Evolutionary conservation across 257 asterid genomes (phyloP).

Genomic region (Gynochthodes officinalis): DNA sequence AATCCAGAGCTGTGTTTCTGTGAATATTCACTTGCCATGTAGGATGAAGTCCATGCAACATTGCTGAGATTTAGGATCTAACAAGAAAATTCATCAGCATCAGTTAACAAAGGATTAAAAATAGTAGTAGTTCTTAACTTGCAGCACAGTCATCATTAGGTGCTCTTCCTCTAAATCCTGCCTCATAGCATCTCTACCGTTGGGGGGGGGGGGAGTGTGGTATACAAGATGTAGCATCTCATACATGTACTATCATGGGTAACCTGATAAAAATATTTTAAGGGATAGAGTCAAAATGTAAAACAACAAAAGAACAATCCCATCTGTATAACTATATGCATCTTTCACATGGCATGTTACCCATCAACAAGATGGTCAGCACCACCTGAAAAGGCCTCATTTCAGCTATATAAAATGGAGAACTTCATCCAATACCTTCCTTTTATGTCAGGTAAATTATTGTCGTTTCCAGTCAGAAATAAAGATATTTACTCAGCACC

Average conservation of each 20-base stretch:
- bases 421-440: not conserved
- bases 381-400: constrained; percentile 4
- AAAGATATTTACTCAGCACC: constrained; percentile 51
- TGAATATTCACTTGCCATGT: not conserved
- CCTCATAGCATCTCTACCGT: not conserved
- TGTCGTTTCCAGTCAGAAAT: constrained; percentile 17
- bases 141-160: no score
- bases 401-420: constrained; percentile 4
- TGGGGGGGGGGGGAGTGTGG: no score
- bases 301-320: not conserved
- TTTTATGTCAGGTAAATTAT: not conserved
- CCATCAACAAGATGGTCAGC: constrained; percentile 12
- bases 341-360: constrained; percentile 10
- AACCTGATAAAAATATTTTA: not conserved
- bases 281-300: constrained; percentile 6
- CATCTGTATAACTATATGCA: constrained; percentile 8
- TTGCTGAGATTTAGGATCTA: not conserved
- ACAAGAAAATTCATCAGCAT: not conserved
- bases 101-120: not conserved
- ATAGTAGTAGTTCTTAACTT: not conserved
- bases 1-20: not conserved
- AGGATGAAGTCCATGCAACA: not conserved
- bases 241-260: not conserved
- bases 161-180: not conserved
- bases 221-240: not conserved